Base-by-base conservation (phyloP, 805 yeast species). In the Yarrowia sp. region DNA sequence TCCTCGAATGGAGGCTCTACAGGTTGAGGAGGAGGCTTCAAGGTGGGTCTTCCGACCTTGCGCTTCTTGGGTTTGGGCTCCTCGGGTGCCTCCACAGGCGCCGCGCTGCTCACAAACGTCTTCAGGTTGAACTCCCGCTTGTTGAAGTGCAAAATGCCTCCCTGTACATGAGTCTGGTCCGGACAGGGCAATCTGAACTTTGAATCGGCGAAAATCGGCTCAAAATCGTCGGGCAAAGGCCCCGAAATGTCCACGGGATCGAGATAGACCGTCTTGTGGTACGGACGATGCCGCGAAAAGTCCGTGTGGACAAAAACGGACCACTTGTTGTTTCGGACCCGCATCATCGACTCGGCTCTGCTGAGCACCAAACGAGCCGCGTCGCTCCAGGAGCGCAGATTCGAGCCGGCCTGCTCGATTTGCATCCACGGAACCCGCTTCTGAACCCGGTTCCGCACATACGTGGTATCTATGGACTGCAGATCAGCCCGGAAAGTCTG, bases 401-500 rank as follows among this genome's bases (percentile, higher is more conserved):
- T 19, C 8, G 60, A 53, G 15, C 63, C 47, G 1, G 30, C 33
- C 58, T 52, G 58, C 14, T 9, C 43, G 1, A 52, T 9, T 5
- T 52, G 30, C 58, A 52, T 52, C 58, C 58, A 52, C 33, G 58
- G 58, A 19, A 52, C 58, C 9, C 58, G 58, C 5, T 38, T 38
- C 34, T 52, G 58, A 1, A 52, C 58, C 19, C 58, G 58, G 42
- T 38, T 38, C 19, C 58, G 43, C 42, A 52, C 44, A 15, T 52
- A 52, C 9, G 58, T 33, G 33, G 58, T 52, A 34, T 52, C 58
- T 19, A 52, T 38, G 43, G 58, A 52, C 43, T 8, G 58, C 58
- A 52, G 10, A 9, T 52, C 44, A 5, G 42, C 14, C 34, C 43
- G 58, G 43, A 19, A 52, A 6, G 58, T 52, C 43, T 15, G n/a